A percentile compares a stretch with the other conserved stretches of the same genome.
These are phyloP conservation scores for Scutellospora calospora DNA, from an alignment of 371 early-diverging fungal genomes.

Conservation along the genomic window DNA sequence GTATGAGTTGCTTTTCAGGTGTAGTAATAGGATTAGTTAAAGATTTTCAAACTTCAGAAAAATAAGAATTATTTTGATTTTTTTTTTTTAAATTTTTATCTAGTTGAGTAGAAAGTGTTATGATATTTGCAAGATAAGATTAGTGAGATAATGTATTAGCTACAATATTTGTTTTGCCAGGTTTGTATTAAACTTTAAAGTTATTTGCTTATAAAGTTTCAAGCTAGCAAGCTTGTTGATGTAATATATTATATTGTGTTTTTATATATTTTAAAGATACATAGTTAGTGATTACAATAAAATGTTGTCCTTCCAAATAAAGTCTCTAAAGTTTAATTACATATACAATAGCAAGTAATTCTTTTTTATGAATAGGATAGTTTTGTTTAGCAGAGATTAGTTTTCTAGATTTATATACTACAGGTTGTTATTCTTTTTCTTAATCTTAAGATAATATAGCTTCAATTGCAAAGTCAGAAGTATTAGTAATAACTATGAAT, in stretches of 20 bases:
- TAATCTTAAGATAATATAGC: constrained; percentile 40
- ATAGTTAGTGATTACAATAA: constrained; percentile 17
- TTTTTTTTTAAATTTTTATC: background rate
- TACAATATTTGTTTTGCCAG: too few species aligned
- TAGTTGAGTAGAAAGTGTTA: too few species aligned
- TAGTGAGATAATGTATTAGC: constrained; percentile 49
- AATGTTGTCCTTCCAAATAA: constrained; percentile 47
- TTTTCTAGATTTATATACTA: constrained; percentile 48
- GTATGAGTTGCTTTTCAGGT: background rate
- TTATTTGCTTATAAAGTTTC: too few species aligned
- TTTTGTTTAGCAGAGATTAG: constrained; percentile 47
- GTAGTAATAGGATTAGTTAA: background rate
- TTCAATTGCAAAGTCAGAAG: too few species aligned
- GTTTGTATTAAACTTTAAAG: too few species aligned
- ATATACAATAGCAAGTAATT: too few species aligned
- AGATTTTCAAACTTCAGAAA: background rate
- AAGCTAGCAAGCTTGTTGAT: constrained; percentile 23
- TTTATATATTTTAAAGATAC: constrained; percentile 7
- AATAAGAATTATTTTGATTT: constrained; percentile 34
- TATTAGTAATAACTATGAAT: too few species aligned
- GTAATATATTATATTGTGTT: constrained; percentile 4
- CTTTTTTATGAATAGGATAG: too few species aligned
- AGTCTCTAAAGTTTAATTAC: constrained; percentile 50
- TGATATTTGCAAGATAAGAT: constrained; percentile 31
- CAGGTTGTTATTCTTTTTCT: constrained; percentile 44